Base-by-base conservation (phyloP, 2,329 filamentous ascomycete species). In the Sphaerulina populicola region DNA sequence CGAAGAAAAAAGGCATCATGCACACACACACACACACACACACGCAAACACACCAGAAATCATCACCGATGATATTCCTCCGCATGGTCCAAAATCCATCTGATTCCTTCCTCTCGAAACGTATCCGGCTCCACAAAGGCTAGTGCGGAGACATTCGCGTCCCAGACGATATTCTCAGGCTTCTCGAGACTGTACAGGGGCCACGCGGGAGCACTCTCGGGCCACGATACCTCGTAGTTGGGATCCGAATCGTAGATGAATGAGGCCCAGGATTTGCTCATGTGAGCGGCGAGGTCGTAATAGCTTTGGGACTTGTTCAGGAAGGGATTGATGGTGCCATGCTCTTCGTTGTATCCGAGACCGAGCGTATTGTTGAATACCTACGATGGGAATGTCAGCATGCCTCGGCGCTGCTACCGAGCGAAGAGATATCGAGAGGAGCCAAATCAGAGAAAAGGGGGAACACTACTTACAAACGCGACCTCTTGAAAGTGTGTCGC, bases 401-500 rank as follows among this genome's bases (percentile, higher is more conserved):
- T 18, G 18, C 18, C 18, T 18, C 18, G 18, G 4, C 2, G 18
- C 18, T 18, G 18, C 18, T 18, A 18, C 18, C 18, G 18, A 18
- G 18, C 18, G 18, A 18, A 18, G 1, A 18, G 2, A 2, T 18
- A 2, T 18, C 18, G 18, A 18, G 18, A 2, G 18, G 18, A 18
- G 18, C 18, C 18, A 18, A 18, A 18, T 18, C 18, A 18, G 18
- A 18, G 18, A 2, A 18, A 18, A 18, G 4, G 2, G 4, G 18
- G 18, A 18, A 18, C 18, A 18, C 18, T 18, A 27, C 23, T 27
- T 27, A 75, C 72, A 51, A 62, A 64, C 2, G 61, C 59, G 3
- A 64, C 55, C 60, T 76, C 73, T 55, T 74, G 71, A 62, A 81
- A 82, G 62, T 82, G 80, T 0, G 73, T 72, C 0, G 73, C 74